Base-by-base conservation (phyloP, 768 basidiomycete genomes). In the Pholiota microspora region DNA sequence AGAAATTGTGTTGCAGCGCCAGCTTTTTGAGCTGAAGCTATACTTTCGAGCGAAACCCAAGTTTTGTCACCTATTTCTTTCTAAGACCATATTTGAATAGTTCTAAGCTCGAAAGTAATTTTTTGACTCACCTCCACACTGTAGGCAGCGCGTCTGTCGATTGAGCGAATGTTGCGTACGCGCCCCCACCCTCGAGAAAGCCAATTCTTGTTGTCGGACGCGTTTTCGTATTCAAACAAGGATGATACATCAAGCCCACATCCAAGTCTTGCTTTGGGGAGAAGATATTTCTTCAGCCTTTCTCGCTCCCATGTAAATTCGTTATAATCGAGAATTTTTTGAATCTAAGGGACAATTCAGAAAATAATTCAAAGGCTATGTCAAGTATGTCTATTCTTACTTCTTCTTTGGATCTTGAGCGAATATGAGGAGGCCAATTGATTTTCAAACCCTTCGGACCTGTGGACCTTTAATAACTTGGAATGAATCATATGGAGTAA, bases 1-100 rank as follows among this genome's bases (percentile, higher is more conserved):
- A 82, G 64, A 34, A 94, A 65, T 53, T 77, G 56, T 13, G 75
- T 76, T 8, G 69, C 61, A 18, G 61, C 65, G 40, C 59, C 60
- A 9, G 49, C 56, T 48, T 62, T 63, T 54, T 63, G 55, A 42
- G 64, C 59, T 49, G 68, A 70, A 60, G 76, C 69, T 53, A 71
- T 71, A 35, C 74, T 72, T 49, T 72, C 69, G 23, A 83, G 59
- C 18, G 66, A 59, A 7, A 81, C 18, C 38, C 69, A 69, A 2
- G 83, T 85, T 40, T 74, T 74, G 16, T 77, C 68, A 34, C 67
- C 71, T 45, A 86, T 47, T 34, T 69, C 71, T 69, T 72, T 83
- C 85, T 87, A 53, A 52, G 23, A 7, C 16, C 23, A 24, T 13
- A 36, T 21, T 44, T n/a, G n/a, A n/a, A n/a, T n/a, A n/a, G n/a